Evolutionary conservation across 495 filamentous ascomycete species (phyloP), one percentile per base, ranked within the genome.

Genomic region (Trypethelium eluteriae): DNA sequence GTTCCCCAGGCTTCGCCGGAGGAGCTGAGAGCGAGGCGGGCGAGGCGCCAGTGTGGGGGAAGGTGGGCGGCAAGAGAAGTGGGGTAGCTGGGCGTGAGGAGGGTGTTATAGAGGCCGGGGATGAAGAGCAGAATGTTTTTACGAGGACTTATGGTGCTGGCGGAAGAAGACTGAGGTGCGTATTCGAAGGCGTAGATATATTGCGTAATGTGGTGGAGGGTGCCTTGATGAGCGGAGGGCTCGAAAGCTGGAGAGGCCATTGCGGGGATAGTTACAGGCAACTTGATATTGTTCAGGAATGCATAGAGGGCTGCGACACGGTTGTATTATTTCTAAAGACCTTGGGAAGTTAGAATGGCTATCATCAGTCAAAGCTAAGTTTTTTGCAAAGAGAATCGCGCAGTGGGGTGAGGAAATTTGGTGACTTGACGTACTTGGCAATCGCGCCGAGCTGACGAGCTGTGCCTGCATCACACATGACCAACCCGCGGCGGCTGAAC

Each of bases 101-200:
- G 82, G 25, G 89, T 90, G 78, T 96, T 92, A 61, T 85, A 87
- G 53, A 98, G 84, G 32, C 94, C 93, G 68, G 87, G 88, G 63
- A 96, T 81, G 78, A 94, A 96, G 70, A 98, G 77, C 36, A 97
- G 79, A 34, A 85, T 86, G 79, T 96, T 87, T 64, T 78, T 63
- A n/a, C 72, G 59, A 77, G 80, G 59, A 73, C 74, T 68, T 71
- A 72, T 2, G 11, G 62, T 7, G 57, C 44, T 12, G 62, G 63
- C 62, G 32, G 66, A 59, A 53, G 64, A 38, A 69, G 46, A 25
- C 25, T 25, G 50, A 76, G 64, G 10, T 78, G 70, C 39, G 72
- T 83, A 83, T 72, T 89, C 86, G 70, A 87, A 87, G 18, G 84
- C 83, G 50, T 81, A 77, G 36, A 89, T 81, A 46, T 76, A 74